Percentiles rank a stretch among this genome's conserved stretches.
Evolutionary conservation across 2,329 filamentous ascomycete genomes (phyloP).

Genomic region (Coniosporium tulheliwenetii): DNA sequence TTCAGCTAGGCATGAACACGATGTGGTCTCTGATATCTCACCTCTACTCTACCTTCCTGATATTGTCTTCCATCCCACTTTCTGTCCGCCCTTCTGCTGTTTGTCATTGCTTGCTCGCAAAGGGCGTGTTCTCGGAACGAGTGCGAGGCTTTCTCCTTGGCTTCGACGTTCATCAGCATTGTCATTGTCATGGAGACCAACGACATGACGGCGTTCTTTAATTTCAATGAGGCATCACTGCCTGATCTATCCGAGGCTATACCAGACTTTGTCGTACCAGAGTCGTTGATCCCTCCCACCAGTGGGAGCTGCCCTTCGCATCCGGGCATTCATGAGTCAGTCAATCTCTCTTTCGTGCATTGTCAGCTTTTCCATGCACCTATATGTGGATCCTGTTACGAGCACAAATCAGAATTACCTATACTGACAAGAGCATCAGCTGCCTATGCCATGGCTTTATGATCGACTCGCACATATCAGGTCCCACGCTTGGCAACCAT

Average conservation of each 20-base stretch:
- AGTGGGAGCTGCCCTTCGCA: constrained; percentile 9
- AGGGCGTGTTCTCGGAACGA: constrained; percentile 1
- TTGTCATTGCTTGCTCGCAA: neutral
- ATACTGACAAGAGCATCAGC: constrained; percentile 1
- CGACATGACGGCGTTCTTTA: constrained; percentile 20
- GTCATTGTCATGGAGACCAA: constrained; percentile 1
- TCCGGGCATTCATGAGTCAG: constrained; percentile 12
- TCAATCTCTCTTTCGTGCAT: neutral
- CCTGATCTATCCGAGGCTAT: constrained; percentile 6
- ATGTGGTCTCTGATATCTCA: neutral
- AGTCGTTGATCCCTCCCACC: constrained; percentile 3
- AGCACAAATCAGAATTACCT: no score
- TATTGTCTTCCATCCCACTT: constrained; percentile 1
- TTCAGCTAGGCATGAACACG: no score
- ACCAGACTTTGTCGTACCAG: constrained; percentile 1
- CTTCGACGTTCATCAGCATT: neutral
- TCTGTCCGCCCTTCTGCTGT: neutral
- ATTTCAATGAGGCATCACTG: constrained; percentile 21
- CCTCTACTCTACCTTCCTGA: neutral
- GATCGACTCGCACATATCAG: constrained; percentile 4
- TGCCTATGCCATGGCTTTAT: constrained; percentile 8
- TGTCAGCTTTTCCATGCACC: neutral
- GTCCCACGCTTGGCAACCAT: neutral
- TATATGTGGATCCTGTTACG: no score
- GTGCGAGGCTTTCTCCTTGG: neutral